A percentile compares a stretch with the other conserved stretches of the same genome.
Evolutionary conservation across 768 basidiomycete species (phyloP).

Genomic region (Auricularia cornea): DNA sequence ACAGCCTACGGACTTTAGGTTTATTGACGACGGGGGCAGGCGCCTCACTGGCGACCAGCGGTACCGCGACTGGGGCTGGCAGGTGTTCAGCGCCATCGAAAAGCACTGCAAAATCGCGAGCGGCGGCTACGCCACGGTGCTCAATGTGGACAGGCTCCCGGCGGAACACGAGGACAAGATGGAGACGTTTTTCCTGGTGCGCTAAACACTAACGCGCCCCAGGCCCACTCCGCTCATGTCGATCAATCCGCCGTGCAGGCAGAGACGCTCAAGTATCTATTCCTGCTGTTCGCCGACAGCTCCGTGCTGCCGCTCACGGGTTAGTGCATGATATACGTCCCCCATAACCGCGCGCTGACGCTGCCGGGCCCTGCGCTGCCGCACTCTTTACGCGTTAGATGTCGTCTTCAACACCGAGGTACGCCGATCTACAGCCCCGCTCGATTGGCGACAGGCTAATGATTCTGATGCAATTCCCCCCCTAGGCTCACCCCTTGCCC

Average conservation of each 20-base stretch:
- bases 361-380: not conserved
- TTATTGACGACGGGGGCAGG: slow-evolving; percentile 4
- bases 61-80: slow-evolving; percentile 82
- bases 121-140: slow-evolving; percentile 78
- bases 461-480: not conserved
- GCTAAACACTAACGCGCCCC: slow-evolving; percentile 15
- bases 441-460: not conserved
- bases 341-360: not conserved
- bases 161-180: slow-evolving; percentile 74
- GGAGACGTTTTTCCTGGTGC: slow-evolving; percentile 90
- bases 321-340: slow-evolving; percentile 30
- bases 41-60: slow-evolving; percentile 77
- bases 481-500: slow-evolving; percentile 61
- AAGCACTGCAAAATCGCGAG: slow-evolving; percentile 65
- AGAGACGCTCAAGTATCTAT: slow-evolving; percentile 88
- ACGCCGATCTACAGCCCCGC: slow-evolving; percentile 7
- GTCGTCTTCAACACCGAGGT: slow-evolving; percentile 94
- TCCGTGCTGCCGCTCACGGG: slow-evolving; percentile 63
- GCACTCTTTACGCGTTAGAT: slow-evolving; percentile 38
- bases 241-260: slow-evolving; percentile 42
- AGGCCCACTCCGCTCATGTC: not conserved
- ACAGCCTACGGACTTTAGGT: not conserved
- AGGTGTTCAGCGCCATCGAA: slow-evolving; percentile 83
- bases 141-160: slow-evolving; percentile 76
- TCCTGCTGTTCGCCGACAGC: slow-evolving; percentile 72